Percentiles rank a stretch among this genome's conserved stretches.
phyloP scores from a whole-genome alignment of 495 filamentous ascomycete species.

The Podospora conica region DNA sequence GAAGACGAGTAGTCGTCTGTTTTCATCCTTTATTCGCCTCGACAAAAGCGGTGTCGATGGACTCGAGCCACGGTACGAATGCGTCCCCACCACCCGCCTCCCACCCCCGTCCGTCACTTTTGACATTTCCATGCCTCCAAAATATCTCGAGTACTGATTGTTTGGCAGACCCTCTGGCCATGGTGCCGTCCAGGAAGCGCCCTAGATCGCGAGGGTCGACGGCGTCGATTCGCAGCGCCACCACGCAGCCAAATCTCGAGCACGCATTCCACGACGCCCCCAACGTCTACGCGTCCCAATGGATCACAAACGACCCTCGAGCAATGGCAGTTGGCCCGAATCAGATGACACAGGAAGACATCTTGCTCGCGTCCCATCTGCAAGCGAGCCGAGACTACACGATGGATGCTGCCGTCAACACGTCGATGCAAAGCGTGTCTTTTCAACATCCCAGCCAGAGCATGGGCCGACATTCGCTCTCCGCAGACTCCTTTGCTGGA shows the following conservation, averaged over 20 bases:
- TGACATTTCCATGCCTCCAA: background rate
- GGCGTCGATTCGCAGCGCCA: slow-evolving; percentile 67
- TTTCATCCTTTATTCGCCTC: background rate
- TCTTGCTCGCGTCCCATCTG: slow-evolving; percentile 55
- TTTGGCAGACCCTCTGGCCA: slow-evolving; percentile 25
- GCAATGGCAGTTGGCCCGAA: slow-evolving; percentile 26
- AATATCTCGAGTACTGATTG: slow-evolving; percentile 11
- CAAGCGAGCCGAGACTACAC: slow-evolving; percentile 47
- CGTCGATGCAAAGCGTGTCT: slow-evolving; percentile 42
- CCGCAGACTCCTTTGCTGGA: slow-evolving; percentile 46
- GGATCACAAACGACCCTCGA: slow-evolving; percentile 41
- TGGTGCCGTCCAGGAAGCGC: slow-evolving; percentile 50
- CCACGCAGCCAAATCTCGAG: slow-evolving; percentile 61
- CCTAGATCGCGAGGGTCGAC: slow-evolving; percentile 78
- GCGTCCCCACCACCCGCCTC: slow-evolving; percentile 6
- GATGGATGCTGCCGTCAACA: slow-evolving; percentile 47
- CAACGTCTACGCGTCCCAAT: slow-evolving; percentile 50
- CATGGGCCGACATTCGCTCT: slow-evolving; percentile 48
- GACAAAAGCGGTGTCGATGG: slow-evolving; percentile 24
- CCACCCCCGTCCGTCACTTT: background rate
- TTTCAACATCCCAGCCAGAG: slow-evolving; percentile 44
- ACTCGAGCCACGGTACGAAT: slow-evolving; percentile 30
- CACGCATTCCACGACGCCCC: slow-evolving; percentile 47
- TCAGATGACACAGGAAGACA: slow-evolving; percentile 59
- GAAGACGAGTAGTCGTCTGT: background rate